A percentile compares a stretch with the other conserved stretches of the same genome.
Evolutionary conservation across 1,284 basidiomycete genomes (phyloP).

Genomic region (Cutaneotrichosporon sp.): DNA sequence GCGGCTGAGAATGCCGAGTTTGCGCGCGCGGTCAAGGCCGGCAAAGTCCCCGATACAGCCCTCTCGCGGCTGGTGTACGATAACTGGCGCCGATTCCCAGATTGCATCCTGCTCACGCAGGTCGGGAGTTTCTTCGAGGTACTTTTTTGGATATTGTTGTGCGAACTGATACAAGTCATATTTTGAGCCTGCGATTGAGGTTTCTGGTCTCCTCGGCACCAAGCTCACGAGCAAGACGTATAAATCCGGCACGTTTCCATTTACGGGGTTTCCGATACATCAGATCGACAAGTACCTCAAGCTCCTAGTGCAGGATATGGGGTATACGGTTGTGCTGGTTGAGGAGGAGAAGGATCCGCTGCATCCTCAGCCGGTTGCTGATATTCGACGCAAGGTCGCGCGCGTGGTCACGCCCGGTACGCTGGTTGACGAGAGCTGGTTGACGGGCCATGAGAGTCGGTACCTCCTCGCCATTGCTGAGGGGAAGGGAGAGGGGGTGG

Average conservation of each 20-base stretch:
- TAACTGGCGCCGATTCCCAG: slow-evolving; percentile 74
- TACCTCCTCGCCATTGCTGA: slow-evolving; percentile 73
- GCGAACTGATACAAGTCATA: slow-evolving; percentile 66
- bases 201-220: slow-evolving; percentile 66
- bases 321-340: slow-evolving; percentile 82
- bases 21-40: slow-evolving; percentile 25
- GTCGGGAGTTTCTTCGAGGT: slow-evolving; percentile 96
- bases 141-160: slow-evolving; percentile 7
- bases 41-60: slow-evolving; percentile 43
- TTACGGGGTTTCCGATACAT: slow-evolving; percentile 83
- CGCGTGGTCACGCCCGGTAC: slow-evolving; percentile 89
- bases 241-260: slow-evolving; percentile 61
- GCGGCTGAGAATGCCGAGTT: slow-evolving; percentile 21
- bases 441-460: slow-evolving; percentile 80
- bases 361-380: slow-evolving; percentile 10
- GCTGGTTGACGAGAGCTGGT: slow-evolving; percentile 81
- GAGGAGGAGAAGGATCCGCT: slow-evolving; percentile 68
- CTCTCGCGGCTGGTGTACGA: slow-evolving; percentile 69
- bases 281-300: slow-evolving; percentile 85
- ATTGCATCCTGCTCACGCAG: slow-evolving; percentile 82
- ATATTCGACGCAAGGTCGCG: slow-evolving; percentile 64
- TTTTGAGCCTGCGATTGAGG: slow-evolving; percentile 80
- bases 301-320: slow-evolving; percentile 74
- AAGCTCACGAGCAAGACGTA: slow-evolving; percentile 44
- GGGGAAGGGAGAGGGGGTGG: not conserved